A percentile compares a stretch with the other conserved stretches of the same genome.
These are phyloP conservation scores for Fusarium austroafricanum DNA, from an alignment of 2,329 filamentous ascomycete genomes.

Conservation along the genomic window DNA sequence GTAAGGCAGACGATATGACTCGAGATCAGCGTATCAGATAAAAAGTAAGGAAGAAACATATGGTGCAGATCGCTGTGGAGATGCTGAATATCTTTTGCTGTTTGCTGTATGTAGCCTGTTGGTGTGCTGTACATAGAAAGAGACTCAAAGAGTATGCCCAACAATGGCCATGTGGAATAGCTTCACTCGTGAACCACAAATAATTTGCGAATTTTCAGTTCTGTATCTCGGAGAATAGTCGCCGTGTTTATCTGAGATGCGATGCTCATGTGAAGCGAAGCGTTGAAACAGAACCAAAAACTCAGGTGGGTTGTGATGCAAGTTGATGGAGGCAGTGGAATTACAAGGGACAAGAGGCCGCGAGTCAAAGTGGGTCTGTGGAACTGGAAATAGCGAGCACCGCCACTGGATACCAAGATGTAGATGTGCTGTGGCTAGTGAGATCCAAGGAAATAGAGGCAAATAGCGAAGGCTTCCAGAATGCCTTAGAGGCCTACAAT, in stretches of 20 bases:
- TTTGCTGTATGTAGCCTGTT: no score
- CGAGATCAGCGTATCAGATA: conserved; percentile 22
- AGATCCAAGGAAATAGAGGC: not conserved
- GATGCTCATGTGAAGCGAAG: not conserved
- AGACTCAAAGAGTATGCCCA: not conserved
- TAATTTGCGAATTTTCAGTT: conserved; percentile 1
- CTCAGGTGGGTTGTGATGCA: conserved; percentile 32
- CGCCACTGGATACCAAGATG: conserved; percentile 23
- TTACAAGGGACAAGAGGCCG: conserved; percentile 42
- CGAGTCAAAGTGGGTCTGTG: conserved; percentile 38
- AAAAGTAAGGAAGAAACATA: conserved; percentile 14
- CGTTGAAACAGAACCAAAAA: conserved; percentile 31
- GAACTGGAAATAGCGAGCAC: conserved; percentile 33
- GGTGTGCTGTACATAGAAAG: not conserved
- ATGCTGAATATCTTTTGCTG: conserved; percentile 7
- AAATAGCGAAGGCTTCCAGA: not conserved
- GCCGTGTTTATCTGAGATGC: not conserved
- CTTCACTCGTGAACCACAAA: conserved; percentile 8
- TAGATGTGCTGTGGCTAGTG: conserved; percentile 29
- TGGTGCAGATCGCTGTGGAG: conserved; percentile 33
- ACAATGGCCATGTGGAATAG: not conserved
- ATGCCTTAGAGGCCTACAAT: conserved; percentile 19
- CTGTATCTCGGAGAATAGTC: conserved; percentile 3
- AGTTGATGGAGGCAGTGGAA: conserved; percentile 31
- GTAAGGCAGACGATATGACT: conserved; percentile 8